A percentile compares a stretch with the other conserved stretches of the same genome.
These are phyloP conservation scores for Backusella circina DNA, from an alignment of 192 early-diverging fungal genomes.

Conservation along the genomic window DNA sequence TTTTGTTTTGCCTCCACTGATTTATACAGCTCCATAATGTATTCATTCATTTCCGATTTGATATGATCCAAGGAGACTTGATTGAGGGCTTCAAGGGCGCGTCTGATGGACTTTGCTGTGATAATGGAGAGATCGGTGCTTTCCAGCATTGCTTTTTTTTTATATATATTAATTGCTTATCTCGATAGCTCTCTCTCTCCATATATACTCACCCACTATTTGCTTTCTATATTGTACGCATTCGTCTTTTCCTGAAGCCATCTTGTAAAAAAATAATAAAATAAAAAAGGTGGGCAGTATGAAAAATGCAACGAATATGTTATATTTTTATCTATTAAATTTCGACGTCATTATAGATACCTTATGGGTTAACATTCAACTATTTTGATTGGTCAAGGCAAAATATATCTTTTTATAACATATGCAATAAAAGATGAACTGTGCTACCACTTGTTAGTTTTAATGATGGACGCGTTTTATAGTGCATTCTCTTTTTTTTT, in stretches of 20 bases:
- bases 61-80: not conserved
- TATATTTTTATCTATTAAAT: not conserved
- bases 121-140: not conserved
- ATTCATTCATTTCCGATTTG: not conserved
- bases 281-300: not conserved
- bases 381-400: not conserved
- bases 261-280: not conserved
- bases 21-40: not conserved
- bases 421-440: not conserved
- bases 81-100: not conserved
- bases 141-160: not conserved
- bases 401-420: too few relatives aligned
- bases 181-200: not conserved
- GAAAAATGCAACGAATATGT: too few relatives aligned
- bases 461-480: too few relatives aligned
- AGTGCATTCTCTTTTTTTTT: too few relatives aligned
- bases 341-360: not conserved
- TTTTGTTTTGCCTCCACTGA: not conserved
- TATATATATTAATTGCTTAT: not conserved
- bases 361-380: not conserved
- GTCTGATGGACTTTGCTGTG: not conserved
- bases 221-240: not conserved
- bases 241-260: not conserved
- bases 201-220: not conserved
- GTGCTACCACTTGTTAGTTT: too few relatives aligned